phyloP scores from a whole-genome alignment of 495 filamentous ascomycete genomes.

The Filosporella fistucella region DNA sequence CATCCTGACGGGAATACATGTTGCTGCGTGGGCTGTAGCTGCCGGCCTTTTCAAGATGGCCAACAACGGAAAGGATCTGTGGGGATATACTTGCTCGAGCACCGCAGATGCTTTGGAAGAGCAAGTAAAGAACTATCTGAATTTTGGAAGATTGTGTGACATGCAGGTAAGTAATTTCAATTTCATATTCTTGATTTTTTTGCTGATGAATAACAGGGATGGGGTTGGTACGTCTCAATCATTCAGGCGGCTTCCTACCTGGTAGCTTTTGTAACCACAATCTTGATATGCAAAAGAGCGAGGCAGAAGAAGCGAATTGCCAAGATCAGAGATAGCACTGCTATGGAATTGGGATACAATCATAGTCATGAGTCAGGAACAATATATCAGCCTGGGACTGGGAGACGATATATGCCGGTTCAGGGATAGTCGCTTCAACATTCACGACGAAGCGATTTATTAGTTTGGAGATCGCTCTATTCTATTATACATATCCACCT shows the following conservation, averaged over 20 bases:
- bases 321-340: constrained; percentile 6
- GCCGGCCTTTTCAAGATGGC: constrained; percentile 8
- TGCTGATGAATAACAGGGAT: constrained; percentile 4
- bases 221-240: constrained; percentile 14
- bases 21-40: constrained; percentile 10
- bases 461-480: too few relatives aligned
- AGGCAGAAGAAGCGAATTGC: constrained; percentile 14
- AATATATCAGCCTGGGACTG: not conserved
- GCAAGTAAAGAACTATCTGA: constrained; percentile 11
- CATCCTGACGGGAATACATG: constrained; percentile 2
- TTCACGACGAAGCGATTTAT: too few relatives aligned
- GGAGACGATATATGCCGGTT: constrained; percentile 17
- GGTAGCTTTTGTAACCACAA: constrained; percentile 8
- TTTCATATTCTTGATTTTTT: not conserved
- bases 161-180: constrained; percentile 8
- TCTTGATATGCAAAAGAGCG: constrained; percentile 5
- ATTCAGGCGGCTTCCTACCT: constrained; percentile 12
- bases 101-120: constrained; percentile 11
- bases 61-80: constrained; percentile 10
- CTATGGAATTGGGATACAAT: constrained; percentile 11
- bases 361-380: constrained; percentile 4
- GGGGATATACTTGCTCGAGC: constrained; percentile 15
- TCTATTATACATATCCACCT: too few relatives aligned
- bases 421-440: too few relatives aligned
- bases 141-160: constrained; percentile 19